Percentiles rank a stretch among this genome's conserved stretches.
Conservation (phyloP, 768 basidiomycete genomes). For the Amanita rimosa region DNA sequence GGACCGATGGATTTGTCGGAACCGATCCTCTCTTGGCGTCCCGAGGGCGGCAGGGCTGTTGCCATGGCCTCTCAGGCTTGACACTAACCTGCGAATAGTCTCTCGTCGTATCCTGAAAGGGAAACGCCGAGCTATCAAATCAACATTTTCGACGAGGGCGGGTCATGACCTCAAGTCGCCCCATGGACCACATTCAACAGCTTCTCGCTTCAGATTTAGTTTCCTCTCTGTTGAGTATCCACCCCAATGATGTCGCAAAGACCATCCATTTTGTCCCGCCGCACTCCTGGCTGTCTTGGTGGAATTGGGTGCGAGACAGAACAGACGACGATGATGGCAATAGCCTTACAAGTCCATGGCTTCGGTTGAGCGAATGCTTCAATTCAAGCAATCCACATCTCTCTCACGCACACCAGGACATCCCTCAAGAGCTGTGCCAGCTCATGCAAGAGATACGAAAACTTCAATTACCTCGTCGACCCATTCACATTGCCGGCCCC, state of each 20-base stretch:
- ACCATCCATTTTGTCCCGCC: conserved; percentile 3
- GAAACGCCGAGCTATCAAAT: too few relatives aligned
- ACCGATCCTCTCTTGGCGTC: not conserved
- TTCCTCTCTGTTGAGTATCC: conserved; percentile 4
- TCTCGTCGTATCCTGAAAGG: too few relatives aligned
- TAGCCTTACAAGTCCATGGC: not conserved
- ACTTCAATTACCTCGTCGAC: conserved; percentile 5
- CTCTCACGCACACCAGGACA: not conserved
- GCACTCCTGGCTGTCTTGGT: conserved; percentile 1
- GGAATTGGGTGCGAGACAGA: conserved; percentile 2
- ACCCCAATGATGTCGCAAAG: conserved; percentile 4
- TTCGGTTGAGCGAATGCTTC: conserved; percentile 4
- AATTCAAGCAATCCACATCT: not conserved
- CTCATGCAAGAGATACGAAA: conserved; percentile 3
- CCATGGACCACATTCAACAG: conserved; percentile 4
- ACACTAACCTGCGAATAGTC: too few relatives aligned
- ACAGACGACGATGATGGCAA: not conserved
- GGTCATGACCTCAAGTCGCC: too few relatives aligned
- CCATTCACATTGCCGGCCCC: not conserved
- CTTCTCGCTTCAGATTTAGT: conserved; percentile 6
- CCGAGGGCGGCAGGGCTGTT: not conserved
- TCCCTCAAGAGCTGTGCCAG: conserved; percentile 3
- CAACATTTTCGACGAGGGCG: too few relatives aligned
- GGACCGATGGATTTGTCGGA: not conserved
- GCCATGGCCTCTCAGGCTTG: too few relatives aligned